Percentiles rank a stretch among this genome's conserved stretches.
These are phyloP conservation scores for Ambrosiella cleistominuta DNA, from an alignment of 2,329 filamentous ascomycete species.

Conservation along the genomic window DNA sequence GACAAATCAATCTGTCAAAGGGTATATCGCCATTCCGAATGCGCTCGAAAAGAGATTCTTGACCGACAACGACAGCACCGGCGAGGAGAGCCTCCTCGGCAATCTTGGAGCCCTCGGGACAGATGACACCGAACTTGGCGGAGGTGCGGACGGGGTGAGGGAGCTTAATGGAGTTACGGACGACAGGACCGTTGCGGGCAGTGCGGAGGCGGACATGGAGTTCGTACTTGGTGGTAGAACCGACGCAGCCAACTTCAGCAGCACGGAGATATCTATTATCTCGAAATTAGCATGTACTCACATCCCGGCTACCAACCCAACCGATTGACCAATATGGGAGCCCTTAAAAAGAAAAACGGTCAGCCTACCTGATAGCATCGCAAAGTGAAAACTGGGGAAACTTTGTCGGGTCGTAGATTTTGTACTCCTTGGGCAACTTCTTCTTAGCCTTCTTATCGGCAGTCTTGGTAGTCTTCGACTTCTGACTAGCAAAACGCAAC, in stretches of 20 bases:
- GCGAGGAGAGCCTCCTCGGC: constrained; percentile 57
- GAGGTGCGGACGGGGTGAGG: constrained; percentile 83
- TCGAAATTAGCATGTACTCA: neutral
- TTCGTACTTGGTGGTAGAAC: constrained; percentile 69
- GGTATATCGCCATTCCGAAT: constrained; percentile 59
- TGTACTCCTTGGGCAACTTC: constrained; percentile 45
- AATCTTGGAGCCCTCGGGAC: constrained; percentile 58
- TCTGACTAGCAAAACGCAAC: constrained; percentile 12
- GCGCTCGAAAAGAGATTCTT: constrained; percentile 67
- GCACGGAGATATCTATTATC: constrained; percentile 44
- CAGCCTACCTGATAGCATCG: constrained; percentile 71
- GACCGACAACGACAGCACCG: constrained; percentile 69
- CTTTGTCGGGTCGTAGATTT: constrained; percentile 49
- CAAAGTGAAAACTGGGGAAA: constrained; percentile 56
- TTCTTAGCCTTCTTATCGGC: constrained; percentile 34
- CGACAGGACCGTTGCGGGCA: constrained; percentile 65
- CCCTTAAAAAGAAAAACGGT: neutral
- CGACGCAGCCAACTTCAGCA: constrained; percentile 70
- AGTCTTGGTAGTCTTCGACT: constrained; percentile 12
- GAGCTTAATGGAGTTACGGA: constrained; percentile 74
- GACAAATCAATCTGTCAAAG: constrained; percentile 81
- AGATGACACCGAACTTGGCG: constrained; percentile 77
- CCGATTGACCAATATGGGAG: too few species aligned
- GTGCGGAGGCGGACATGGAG: constrained; percentile 68
- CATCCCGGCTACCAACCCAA: neutral